phyloP scores from a whole-genome alignment of 306 rosid species.

The Acacia melanoxylon region DNA sequence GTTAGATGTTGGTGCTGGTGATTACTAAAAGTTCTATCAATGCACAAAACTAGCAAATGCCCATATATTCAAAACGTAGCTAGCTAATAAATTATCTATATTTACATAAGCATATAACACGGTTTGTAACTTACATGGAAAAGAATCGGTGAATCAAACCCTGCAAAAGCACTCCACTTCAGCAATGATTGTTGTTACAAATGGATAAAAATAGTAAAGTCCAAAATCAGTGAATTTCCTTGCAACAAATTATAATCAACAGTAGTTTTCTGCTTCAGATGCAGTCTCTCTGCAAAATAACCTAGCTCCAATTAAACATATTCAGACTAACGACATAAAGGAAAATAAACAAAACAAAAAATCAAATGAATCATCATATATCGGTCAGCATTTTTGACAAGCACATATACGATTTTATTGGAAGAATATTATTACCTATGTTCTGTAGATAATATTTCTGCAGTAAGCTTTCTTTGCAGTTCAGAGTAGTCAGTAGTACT shows the following conservation, averaged over 20 bases:
- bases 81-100: neutral
- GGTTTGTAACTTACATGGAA: neutral
- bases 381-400: neutral
- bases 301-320: constrained; percentile 29
- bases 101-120: neutral
- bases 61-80: neutral
- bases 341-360: neutral
- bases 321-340: neutral
- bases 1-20: neutral
- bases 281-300: constrained; percentile 26
- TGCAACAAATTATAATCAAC: neutral
- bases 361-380: neutral
- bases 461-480: constrained; percentile 51
- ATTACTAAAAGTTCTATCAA: neutral
- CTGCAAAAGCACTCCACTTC: neutral
- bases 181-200: neutral
- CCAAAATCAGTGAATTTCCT: neutral
- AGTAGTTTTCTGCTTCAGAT: neutral
- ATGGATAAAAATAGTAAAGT: neutral
- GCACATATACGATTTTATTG: neutral
- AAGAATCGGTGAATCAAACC: neutral
- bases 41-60: neutral
- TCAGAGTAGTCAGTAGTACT: constrained; percentile 28
- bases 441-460: constrained; percentile 42
- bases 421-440: neutral